Evolutionary conservation across 1,284 basidiomycete genomes (phyloP), one percentile per base, ranked within the genome.

Genomic region (Heterobasidion annosum): DNA sequence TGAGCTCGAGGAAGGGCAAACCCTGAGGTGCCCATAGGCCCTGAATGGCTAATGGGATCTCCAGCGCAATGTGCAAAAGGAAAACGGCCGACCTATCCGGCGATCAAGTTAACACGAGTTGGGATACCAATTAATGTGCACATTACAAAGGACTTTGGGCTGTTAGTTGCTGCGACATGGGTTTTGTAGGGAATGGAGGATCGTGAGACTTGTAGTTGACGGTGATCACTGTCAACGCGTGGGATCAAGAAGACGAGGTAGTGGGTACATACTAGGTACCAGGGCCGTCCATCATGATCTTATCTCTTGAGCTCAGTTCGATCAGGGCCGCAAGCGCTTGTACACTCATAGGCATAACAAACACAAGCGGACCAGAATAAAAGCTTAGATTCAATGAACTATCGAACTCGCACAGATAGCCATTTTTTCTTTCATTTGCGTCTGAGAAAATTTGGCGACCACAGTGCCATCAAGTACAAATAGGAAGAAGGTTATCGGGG

Each of bases 1-100:
- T 91, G 58, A 91, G 73, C 65, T 91, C 81, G 51, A 91, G 64
- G 66, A 92, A 90, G 0, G 86, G 87, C 10, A 92, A 68, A 6
- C 66, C 71, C 10, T 69, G 62, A 1, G 88, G 84, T 1, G 81
- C 75, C 72, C 80, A 81, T 40, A 91, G 70, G 2, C 86, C 88
- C 65, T 90, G 84, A 40, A 91, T 68, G 1, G 84, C 86, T 25
- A 92, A 64, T 0, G 89, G 89, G 4, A 80, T 76, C 65, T 92
- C 90, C 50, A 91, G 70, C 9, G 83, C 86, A 58, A 90, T 79
- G 64, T 92, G 90, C 35, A 91, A 68, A 43, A 92, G 73, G 67
- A 90, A 91, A 2, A 90, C 74, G 16, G 70, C 69, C 3, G 87
- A 81, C 8, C 86, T 86, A 25, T 34, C 34, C 33, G 34, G 9